These are phyloP conservation scores for Raphanus raphanistrum DNA, from an alignment of 345 rosid species.

Conservation along the genomic window DNA sequence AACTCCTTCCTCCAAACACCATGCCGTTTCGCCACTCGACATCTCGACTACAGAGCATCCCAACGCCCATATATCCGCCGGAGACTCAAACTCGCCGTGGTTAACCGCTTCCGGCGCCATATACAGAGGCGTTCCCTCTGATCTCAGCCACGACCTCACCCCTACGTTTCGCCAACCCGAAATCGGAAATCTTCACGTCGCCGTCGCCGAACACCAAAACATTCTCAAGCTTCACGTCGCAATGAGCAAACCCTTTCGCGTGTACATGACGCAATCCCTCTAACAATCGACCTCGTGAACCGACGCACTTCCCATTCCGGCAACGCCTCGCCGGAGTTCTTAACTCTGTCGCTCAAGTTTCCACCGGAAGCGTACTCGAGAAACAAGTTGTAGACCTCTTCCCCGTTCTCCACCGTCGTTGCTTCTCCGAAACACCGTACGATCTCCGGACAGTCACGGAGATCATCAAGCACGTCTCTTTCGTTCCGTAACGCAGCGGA, in stretches of 20 bases:
- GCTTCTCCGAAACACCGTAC: conserved; percentile 58
- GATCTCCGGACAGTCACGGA: conserved; percentile 51
- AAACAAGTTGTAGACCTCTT: conserved; percentile 53
- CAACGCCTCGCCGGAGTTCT: conserved; percentile 41
- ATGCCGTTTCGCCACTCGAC: conserved; percentile 66
- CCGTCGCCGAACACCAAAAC: conserved; percentile 52
- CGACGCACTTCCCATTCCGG: conserved; percentile 52
- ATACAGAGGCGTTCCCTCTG: conserved; percentile 78
- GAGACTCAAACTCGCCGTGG: conserved; percentile 52
- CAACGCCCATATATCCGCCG: conserved; percentile 79
- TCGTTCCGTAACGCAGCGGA: conserved; percentile 55
- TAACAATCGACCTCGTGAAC: conserved; percentile 52
- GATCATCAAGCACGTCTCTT: conserved; percentile 39
- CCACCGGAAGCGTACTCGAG: conserved; percentile 76
- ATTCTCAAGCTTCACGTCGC: conserved; percentile 63
- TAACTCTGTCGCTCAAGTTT: conserved; percentile 45
- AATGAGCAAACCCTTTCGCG: conserved; percentile 57
- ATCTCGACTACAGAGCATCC: conserved; percentile 86
- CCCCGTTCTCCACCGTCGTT: conserved; percentile 43
- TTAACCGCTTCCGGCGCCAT: conserved; percentile 75
- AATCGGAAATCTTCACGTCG: conserved; percentile 60
- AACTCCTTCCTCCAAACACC: conserved; percentile 43
- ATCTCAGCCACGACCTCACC: conserved; percentile 29
- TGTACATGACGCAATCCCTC: conserved; percentile 60
- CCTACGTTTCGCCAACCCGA: conserved; percentile 63